phyloP scores from a whole-genome alignment of 495 filamentous ascomycete species.

The Delitschia confertaspora region DNA sequence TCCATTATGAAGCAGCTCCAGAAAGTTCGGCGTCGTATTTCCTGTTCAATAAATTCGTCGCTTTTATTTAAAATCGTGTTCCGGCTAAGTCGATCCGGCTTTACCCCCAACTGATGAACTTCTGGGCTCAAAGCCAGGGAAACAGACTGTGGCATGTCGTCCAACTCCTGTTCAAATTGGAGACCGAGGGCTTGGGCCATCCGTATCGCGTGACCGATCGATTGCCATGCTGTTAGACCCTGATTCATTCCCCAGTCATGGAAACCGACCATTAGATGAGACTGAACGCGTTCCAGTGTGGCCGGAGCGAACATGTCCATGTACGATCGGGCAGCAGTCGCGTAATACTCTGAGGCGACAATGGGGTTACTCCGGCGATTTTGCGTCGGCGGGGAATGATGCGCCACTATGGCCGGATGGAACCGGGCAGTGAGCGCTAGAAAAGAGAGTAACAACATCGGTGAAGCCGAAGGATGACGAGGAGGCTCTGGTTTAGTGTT shows the following conservation, averaged over 20 bases:
- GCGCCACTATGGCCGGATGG: conserved; percentile 58
- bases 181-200: conserved; percentile 62
- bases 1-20: conserved; percentile 83
- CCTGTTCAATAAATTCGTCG: conserved; percentile 58
- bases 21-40: conserved; percentile 72
- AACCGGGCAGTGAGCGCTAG: conserved; percentile 73
- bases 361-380: conserved; percentile 47
- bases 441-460: conserved; percentile 67
- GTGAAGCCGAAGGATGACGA: conserved; percentile 40
- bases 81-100: conserved; percentile 8
- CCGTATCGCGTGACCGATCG: conserved; percentile 69
- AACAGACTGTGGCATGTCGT: conserved; percentile 38
- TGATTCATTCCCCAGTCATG: conserved; percentile 80
- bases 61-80: conserved; percentile 22
- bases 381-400: conserved; percentile 45
- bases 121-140: conserved; percentile 39
- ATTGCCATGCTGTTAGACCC: conserved; percentile 68
- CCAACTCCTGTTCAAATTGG: conserved; percentile 52
- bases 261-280: conserved; percentile 70
- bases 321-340: conserved; percentile 56
- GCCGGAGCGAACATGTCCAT: conserved; percentile 48
- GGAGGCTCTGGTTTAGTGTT: background rate
- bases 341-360: conserved; percentile 70
- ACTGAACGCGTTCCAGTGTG: conserved; percentile 63
- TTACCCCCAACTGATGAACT: conserved; percentile 39